phyloP scores from a whole-genome alignment of 169 alveolate species.

The Amoebophrya sp. region DNA sequence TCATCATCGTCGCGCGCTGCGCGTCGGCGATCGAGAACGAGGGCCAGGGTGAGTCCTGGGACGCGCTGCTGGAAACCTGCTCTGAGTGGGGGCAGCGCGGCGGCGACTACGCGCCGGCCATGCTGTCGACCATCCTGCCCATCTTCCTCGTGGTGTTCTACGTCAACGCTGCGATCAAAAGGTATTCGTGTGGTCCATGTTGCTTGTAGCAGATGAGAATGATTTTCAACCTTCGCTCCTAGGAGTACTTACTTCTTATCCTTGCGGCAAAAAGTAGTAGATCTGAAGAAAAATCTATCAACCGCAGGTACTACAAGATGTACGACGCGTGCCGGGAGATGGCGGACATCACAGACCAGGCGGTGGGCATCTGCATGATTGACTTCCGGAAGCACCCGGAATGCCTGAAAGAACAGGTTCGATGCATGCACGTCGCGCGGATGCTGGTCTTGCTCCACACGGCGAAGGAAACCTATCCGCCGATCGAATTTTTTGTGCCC shows the following conservation, averaged over 20 bases:
- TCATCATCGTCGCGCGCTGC: neutral
- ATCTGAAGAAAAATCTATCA: too few species aligned
- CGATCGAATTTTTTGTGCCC: neutral
- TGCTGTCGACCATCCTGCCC: neutral
- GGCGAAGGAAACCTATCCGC: neutral
- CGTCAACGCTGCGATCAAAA: conserved; percentile 4
- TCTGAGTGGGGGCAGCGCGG: neutral
- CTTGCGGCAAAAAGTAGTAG: too few species aligned
- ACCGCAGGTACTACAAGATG: neutral
- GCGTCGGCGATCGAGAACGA: neutral
- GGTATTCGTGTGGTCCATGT: too few species aligned
- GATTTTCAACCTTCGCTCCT: too few species aligned
- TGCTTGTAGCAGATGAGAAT: too few species aligned
- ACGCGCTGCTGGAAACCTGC: neutral
- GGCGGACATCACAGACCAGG: neutral
- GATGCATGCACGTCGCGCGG: neutral
- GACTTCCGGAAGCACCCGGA: conserved; percentile 14
- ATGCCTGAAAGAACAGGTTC: neutral
- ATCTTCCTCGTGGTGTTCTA: conserved; percentile 12
- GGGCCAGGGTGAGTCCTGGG: neutral
- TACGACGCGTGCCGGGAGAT: neutral
- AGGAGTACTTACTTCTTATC: too few species aligned
- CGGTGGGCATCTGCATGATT: neutral
- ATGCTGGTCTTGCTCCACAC: neutral
- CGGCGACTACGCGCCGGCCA: neutral